These are phyloP conservation scores for Trichoderma asperellum DNA, from an alignment of 2,329 filamentous ascomycete species.

Conservation along the genomic window DNA sequence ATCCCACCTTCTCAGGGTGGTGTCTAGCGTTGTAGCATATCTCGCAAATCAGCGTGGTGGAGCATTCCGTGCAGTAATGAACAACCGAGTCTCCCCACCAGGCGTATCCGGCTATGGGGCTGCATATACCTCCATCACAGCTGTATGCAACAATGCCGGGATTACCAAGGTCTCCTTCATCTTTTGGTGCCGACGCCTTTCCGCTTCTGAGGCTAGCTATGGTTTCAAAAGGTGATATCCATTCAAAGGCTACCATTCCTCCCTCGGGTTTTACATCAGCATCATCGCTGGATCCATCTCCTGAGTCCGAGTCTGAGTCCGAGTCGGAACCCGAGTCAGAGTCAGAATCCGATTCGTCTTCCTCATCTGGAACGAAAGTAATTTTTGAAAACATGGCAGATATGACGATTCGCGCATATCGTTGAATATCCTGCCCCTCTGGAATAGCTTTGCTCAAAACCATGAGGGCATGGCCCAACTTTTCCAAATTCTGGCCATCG, in stretches of 20 bases:
- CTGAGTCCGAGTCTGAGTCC: conserved; percentile 17
- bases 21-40: conserved; percentile 31
- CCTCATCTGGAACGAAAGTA: conserved; percentile 1
- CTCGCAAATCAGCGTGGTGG: conserved; percentile 33
- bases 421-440: conserved; percentile 28
- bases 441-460: conserved; percentile 30
- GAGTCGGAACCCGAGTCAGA: background rate
- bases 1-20: conserved; percentile 22
- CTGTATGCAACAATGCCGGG: background rate
- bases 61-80: conserved; percentile 35
- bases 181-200: background rate
- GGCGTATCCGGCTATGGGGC: conserved; percentile 25
- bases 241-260: background rate
- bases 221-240: conserved; percentile 1
- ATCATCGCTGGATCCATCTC: conserved; percentile 10
- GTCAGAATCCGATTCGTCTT: background rate
- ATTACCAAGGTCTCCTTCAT: conserved; percentile 29
- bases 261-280: conserved; percentile 1
- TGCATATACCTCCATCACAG: conserved; percentile 32
- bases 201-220: background rate
- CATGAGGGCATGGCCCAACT: conserved; percentile 30
- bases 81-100: conserved; percentile 31
- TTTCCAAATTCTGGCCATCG: conserved; percentile 31
- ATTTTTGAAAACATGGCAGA: conserved; percentile 37
- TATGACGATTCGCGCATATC: conserved; percentile 32